Evolutionary conservation across 2,329 filamentous ascomycete genomes (phyloP), one percentile per base, ranked within the genome.

Genomic region (Zymoseptoria pseudotritici): DNA sequence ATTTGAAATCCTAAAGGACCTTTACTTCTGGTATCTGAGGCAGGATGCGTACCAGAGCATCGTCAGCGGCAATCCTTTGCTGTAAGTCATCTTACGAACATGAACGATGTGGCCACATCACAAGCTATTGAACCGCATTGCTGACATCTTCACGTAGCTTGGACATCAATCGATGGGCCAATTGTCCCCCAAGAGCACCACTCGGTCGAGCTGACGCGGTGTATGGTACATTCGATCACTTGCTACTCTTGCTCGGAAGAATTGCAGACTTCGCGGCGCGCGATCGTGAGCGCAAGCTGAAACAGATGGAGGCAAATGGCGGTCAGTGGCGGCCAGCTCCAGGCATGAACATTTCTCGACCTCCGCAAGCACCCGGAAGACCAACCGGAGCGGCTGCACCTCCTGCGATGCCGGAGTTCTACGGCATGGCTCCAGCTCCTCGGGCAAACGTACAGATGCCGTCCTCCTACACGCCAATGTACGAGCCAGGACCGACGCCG

Each of bases 11-110:
- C 80, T 94, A 49, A 85, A 89, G 64, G 94, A 97, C 74, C 76
- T 97, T 4, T 95, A 89, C 71, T 99, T 93, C 92, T 97, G 91
- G 89, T 97, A 92, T 72, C 87, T 84, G 68, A 96, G 96, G 74
- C 94, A 97, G 79, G 94, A 97, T 72, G 85, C 89, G 8, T 95
- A 93, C 67, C 93, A 97, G 73, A 91, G 90, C 71, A 84, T 97
- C 62, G 78, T 97, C 22, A 94, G 92, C 66, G 93, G 91, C 8
- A 92, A 93, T 50, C 83, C 83, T 63, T 79, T 95, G 53, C 87
- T 97, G 91, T 96, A 79, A 82, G 91, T 82, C 22, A 65, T 54
- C 65, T 51, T 55, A 0, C 22, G 46, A n/a, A 11, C 3, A 7
- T 5, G 17, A 11, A 1, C 20, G 17, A 20, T 8, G 5, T 52